Percentiles rank a stretch among this genome's conserved stretches.
Conservation (phyloP, 345 rosid genomes). For the Camelina sativa region DNA sequence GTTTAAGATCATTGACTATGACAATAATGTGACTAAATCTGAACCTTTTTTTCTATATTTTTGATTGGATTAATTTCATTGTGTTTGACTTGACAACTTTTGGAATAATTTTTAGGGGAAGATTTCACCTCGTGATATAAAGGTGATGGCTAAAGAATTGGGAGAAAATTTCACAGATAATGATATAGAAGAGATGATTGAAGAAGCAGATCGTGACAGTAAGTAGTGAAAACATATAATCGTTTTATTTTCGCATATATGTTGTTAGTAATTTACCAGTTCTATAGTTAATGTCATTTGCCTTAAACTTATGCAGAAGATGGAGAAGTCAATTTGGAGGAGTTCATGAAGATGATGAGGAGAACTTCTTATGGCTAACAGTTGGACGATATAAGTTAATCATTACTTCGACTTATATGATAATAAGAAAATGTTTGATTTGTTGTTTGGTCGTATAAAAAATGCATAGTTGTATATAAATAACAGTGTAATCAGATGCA, state of each 20-base stretch:
- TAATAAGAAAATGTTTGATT: background rate
- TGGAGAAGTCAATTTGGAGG: constrained; percentile 69
- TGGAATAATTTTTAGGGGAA: constrained; percentile 56
- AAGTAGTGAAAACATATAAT: constrained; percentile 49
- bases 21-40: constrained; percentile 59
- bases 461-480: background rate
- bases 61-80: constrained; percentile 7
- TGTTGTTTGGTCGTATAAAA: background rate
- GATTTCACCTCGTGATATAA: constrained; percentile 71
- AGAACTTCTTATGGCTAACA: constrained; percentile 54
- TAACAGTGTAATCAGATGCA: background rate
- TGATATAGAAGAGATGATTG: constrained; percentile 80
- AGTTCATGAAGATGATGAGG: constrained; percentile 76
- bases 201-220: constrained; percentile 86
- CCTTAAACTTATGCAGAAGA: constrained; percentile 55
- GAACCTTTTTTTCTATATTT: background rate
- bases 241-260: background rate
- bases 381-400: too few relatives aligned
- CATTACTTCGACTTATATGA: background rate
- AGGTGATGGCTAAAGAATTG: constrained; percentile 67
- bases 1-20: constrained; percentile 77
- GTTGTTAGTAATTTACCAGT: background rate
- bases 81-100: constrained; percentile 4
- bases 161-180: constrained; percentile 72
- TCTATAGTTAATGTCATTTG: background rate